Conservation (phyloP, 768 basidiomycete genomes). For the Mycena capillaripes region DNA sequence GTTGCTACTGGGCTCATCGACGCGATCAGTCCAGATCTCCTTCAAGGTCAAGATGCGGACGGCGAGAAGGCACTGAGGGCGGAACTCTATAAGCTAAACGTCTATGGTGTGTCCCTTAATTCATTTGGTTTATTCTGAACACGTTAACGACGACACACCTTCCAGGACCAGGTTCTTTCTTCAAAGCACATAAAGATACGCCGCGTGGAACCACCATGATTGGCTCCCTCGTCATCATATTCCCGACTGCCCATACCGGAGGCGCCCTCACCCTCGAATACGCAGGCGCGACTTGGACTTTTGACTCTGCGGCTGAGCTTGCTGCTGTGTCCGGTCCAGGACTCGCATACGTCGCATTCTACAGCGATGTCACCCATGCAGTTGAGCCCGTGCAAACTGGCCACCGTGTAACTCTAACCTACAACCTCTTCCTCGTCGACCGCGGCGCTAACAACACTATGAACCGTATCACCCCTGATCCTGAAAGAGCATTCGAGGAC, state of each 20-base stretch:
- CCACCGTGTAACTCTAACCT: constrained; percentile 59
- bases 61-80: constrained; percentile 36
- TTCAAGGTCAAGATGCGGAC: constrained; percentile 30
- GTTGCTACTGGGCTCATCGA: constrained; percentile 43
- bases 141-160: too few species aligned
- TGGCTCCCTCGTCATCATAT: constrained; percentile 6
- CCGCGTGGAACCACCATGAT: constrained; percentile 9
- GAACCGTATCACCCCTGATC: background rate
- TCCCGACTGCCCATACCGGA: background rate
- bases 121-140: too few species aligned
- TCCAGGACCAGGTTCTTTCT: constrained; percentile 42
- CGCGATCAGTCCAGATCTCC: constrained; percentile 38
- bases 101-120: constrained; percentile 52
- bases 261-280: constrained; percentile 3
- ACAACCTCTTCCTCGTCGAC: constrained; percentile 54
- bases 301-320: constrained; percentile 8
- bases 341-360: constrained; percentile 2
- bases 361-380: too few species aligned
- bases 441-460: background rate
- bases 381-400: constrained; percentile 57
- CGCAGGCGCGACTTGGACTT: background rate
- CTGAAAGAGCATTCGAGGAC: background rate
- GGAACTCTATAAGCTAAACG: constrained; percentile 54
- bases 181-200: too few species aligned
- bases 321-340: background rate